phyloP scores from a whole-genome alignment of 495 filamentous ascomycete genomes.

The Neohortaea acidophila region DNA sequence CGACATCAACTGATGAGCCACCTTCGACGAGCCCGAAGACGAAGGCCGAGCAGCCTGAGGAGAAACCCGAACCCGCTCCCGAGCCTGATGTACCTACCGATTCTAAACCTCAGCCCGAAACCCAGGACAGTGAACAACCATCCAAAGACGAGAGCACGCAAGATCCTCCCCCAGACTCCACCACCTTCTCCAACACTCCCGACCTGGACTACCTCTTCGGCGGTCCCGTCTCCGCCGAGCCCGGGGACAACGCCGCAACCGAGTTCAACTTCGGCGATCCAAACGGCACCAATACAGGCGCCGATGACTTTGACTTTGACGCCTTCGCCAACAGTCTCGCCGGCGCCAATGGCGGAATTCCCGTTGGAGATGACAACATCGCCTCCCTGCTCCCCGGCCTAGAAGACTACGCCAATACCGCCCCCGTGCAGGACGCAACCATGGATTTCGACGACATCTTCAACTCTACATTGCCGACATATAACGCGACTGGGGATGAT shows the following conservation, averaged over 20 bases:
- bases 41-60: too few species aligned
- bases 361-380: constrained; percentile 4
- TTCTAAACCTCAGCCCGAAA: constrained; percentile 1
- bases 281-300: neutral
- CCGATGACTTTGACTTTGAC: constrained; percentile 11
- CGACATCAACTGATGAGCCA: too few species aligned
- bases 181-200: constrained; percentile 1
- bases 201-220: constrained; percentile 18
- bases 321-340: constrained; percentile 4
- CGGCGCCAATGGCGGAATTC: neutral
- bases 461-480: neutral
- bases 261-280: neutral
- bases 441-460: constrained; percentile 10
- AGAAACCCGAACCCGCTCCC: too few species aligned
- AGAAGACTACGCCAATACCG: constrained; percentile 14
- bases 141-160: neutral
- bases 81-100: too few species aligned
- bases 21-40: too few species aligned
- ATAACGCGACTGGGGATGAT: neutral
- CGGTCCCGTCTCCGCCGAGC: constrained; percentile 4
- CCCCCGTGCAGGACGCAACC: neutral
- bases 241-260: neutral
- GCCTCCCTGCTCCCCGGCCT: constrained; percentile 11
- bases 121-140: neutral
- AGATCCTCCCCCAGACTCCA: constrained; percentile 5